Evolutionary conservation across 2,329 filamentous ascomycete genomes (phyloP).

Genomic region (Fusarium brevicatenulatum): DNA sequence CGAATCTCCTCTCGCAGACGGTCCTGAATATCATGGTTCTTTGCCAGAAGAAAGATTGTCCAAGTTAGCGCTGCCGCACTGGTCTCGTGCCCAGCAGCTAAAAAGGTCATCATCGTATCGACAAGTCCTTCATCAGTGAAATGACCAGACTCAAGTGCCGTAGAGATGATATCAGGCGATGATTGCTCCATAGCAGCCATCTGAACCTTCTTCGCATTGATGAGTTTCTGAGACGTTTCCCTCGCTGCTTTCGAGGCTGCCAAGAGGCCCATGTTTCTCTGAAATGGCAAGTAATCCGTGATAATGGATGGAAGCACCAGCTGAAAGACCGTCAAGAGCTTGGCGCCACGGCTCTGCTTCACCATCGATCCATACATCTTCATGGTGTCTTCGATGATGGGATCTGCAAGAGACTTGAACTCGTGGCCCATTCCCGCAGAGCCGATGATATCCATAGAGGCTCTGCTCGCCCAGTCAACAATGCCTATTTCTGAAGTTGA

Average conservation of each 20-base stretch:
- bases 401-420: slow-evolving; percentile 46
- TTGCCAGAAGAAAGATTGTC: slow-evolving; percentile 52
- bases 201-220: slow-evolving; percentile 45
- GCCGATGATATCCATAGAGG: slow-evolving; percentile 51
- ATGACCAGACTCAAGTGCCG: slow-evolving; percentile 44
- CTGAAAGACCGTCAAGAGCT: slow-evolving; percentile 20
- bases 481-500: slow-evolving; percentile 7
- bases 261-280: slow-evolving; percentile 29
- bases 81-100: slow-evolving; percentile 54
- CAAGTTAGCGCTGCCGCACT: slow-evolving; percentile 55
- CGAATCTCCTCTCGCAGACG: slow-evolving; percentile 53
- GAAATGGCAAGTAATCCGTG: slow-evolving; percentile 28
- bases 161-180: slow-evolving; percentile 52
- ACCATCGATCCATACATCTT: slow-evolving; percentile 41
- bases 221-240: slow-evolving; percentile 45
- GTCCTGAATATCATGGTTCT: slow-evolving; percentile 50
- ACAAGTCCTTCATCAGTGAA: slow-evolving; percentile 41
- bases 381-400: slow-evolving; percentile 47
- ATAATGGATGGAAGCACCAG: slow-evolving; percentile 24
- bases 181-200: slow-evolving; percentile 39
- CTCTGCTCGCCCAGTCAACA: slow-evolving; percentile 30
- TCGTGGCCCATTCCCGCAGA: slow-evolving; percentile 49
- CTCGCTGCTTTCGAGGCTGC: slow-evolving; percentile 22
- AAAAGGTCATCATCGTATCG: slow-evolving; percentile 27
- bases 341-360: slow-evolving; percentile 40